These are phyloP conservation scores for Trichomonascaceae sp. DNA, from an alignment of 1,139 yeast species.

Conservation along the genomic window DNA sequence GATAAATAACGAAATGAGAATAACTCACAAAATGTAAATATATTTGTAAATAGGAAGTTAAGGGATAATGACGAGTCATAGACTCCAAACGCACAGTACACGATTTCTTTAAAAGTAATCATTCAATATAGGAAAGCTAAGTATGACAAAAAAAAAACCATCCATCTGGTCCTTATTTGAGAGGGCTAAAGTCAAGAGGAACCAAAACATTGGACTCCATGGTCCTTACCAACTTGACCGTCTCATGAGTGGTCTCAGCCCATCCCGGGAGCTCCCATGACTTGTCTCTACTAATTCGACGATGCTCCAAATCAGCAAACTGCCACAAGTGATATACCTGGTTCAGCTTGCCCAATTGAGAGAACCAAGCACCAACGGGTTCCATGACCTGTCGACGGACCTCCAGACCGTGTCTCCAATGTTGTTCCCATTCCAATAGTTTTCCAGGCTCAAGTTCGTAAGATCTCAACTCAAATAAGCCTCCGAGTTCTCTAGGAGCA, in stretches of 20 bases:
- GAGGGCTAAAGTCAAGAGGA: conserved; percentile 37
- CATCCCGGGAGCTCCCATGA: conserved; percentile 43
- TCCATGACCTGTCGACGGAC: conserved; percentile 42
- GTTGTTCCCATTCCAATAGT: conserved; percentile 38
- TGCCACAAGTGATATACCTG: conserved; percentile 41
- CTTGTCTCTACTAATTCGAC: conserved; percentile 36
- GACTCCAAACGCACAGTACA: too few relatives aligned
- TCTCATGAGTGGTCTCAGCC: conserved; percentile 41
- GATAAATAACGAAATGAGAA: too few relatives aligned
- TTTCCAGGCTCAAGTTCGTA: conserved; percentile 38
- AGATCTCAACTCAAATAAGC: conserved; percentile 38
- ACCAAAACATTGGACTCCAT: conserved; percentile 38
- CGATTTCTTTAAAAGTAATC: background rate
- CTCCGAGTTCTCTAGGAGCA: conserved; percentile 38
- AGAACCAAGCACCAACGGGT: conserved; percentile 44
- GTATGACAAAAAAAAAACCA: background rate
- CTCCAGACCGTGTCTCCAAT: conserved; percentile 39
- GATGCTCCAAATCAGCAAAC: conserved; percentile 40
- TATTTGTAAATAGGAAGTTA: background rate
- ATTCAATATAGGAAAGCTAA: background rate
- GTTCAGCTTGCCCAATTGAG: conserved; percentile 37
- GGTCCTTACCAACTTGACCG: conserved; percentile 36
- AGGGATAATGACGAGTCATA: background rate
- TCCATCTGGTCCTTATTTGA: conserved; percentile 20
- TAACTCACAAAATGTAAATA: background rate